A percentile compares a stretch with the other conserved stretches of the same genome.
Conservation (phyloP, 2,329 filamentous ascomycete genomes). For the Pseudocercospora ulei region DNA sequence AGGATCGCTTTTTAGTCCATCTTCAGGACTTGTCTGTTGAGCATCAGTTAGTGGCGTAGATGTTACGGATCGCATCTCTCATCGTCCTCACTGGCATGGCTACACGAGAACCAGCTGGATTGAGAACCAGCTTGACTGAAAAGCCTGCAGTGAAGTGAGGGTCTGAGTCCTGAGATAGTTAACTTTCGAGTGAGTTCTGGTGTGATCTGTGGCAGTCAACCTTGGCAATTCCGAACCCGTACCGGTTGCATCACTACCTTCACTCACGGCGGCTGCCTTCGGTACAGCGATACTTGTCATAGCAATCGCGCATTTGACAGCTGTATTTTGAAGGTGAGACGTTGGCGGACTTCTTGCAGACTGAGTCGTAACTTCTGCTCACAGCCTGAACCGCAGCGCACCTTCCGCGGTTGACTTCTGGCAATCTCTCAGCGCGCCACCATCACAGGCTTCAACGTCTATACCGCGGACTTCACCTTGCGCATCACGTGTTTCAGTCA, state of each 20-base stretch:
- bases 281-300: not conserved
- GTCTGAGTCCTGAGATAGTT: too few species aligned
- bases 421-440: constrained; percentile 15
- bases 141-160: not conserved
- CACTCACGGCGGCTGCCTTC: too few species aligned
- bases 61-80: too few species aligned
- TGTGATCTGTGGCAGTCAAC: constrained; percentile 3
- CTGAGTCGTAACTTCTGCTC: constrained; percentile 2
- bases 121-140: constrained; percentile 3
- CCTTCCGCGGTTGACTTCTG: constrained; percentile 8
- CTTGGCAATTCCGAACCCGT: too few species aligned
- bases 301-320: constrained; percentile 4
- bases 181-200: not conserved
- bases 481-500: constrained; percentile 18
- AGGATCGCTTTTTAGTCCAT: constrained; percentile 63
- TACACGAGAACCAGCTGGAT: too few species aligned
- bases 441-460: constrained; percentile 10
- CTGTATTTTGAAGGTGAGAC: constrained; percentile 7
- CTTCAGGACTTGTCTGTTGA: constrained; percentile 41
- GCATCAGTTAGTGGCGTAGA: constrained; percentile 3
- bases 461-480: not conserved
- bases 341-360: not conserved
- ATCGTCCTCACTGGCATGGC: too few species aligned
- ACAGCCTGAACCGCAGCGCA: constrained; percentile 1
- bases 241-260: too few species aligned